Evolutionary conservation across 1,284 basidiomycete genomes (phyloP), one percentile per base, ranked within the genome.

Genomic region (Rhodotorula glutinis): DNA sequence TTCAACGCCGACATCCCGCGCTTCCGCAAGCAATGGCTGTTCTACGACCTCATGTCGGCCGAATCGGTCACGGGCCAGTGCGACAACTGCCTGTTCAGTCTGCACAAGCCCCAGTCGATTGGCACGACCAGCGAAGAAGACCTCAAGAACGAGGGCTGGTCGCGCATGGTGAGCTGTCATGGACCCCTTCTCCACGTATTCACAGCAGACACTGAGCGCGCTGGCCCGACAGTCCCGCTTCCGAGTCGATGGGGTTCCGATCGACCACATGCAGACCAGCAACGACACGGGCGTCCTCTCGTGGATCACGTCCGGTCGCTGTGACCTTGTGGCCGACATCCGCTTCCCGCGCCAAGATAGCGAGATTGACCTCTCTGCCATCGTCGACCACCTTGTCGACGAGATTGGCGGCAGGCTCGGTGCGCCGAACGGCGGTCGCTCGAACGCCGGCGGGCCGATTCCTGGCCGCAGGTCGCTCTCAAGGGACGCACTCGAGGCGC

Each of bases 21-120:
- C 23, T 87, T 98, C 73, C 84, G 95, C 66, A 96, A 95, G 77
- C 88, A 91, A 75, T 98, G 93, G 93, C 76, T 97, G 44, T 97
- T 97, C 79, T 95, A 76, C 65, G 75, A 75, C 61, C 66, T 81
- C 7, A 75, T 80, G 46, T 87, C 86, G 54, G 95, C 95, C 0
- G 93, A 98, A 74, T 90, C 89, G 65, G 91, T 98, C 63, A 95
- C 96, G 7, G 95, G 95, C 1, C 96, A 99, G 77, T 91, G 95
- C 73, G 95, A 99, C 78, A 97, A 97, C 75, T 99, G 96, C 76
- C 78, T 99, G 21, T 97, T 98, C 82, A 97, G 93, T 76, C 79
- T 99, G 70, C 95, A 98, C 79, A 91, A 89, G 77, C 95, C 95
- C 13, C 95, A 99, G 80, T 95, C 91, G 77, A 92, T 98, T 58